These are phyloP conservation scores for Cucurbita pepo DNA, from an alignment of 306 rosid genomes.

Conservation along the genomic window DNA sequence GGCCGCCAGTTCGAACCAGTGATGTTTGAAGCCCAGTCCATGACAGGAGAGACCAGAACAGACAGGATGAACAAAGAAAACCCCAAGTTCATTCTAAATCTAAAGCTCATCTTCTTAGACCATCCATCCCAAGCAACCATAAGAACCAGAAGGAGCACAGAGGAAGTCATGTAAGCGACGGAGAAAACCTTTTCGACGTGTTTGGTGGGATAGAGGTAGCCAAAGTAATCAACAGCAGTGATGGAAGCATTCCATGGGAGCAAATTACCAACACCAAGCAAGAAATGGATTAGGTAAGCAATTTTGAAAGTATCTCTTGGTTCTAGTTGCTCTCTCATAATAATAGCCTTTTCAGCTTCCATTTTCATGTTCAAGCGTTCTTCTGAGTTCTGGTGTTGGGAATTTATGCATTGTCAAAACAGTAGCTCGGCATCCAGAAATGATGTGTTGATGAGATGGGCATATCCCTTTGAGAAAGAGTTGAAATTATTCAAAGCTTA, in stretches of 20 bases:
- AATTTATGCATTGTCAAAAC: conserved; percentile 10
- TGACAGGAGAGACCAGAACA: conserved; percentile 48
- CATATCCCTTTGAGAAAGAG: conserved; percentile 10
- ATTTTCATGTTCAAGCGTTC: conserved; percentile 15
- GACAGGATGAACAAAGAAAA: conserved; percentile 42
- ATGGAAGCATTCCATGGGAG: conserved; percentile 96
- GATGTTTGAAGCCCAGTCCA: conserved; percentile 37
- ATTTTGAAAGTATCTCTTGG: conserved; percentile 36
- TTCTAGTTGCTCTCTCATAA: conserved; percentile 24
- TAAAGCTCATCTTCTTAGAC: conserved; percentile 31
- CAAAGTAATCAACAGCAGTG: conserved; percentile 86
- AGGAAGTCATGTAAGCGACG: conserved; percentile 62
- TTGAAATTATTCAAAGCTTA: conserved; percentile 9
- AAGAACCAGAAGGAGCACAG: conserved; percentile 40
- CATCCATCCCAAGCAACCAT: conserved; percentile 60
- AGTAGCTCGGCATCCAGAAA: conserved; percentile 1
- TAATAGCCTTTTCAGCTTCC: conserved; percentile 28
- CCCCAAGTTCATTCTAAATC: conserved; percentile 51
- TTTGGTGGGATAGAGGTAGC: conserved; percentile 49
- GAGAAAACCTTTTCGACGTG: conserved; percentile 79
- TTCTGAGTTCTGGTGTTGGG: background rate
- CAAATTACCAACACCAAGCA: conserved; percentile 79
- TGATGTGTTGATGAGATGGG: conserved; percentile 31
- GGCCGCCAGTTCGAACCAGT: conserved; percentile 14
- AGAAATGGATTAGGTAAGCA: conserved; percentile 76